A percentile compares a stretch with the other conserved stretches of the same genome.
These are phyloP conservation scores for Eudorina sp. DNA, from an alignment of 139 green algal species.

Conservation along the genomic window DNA sequence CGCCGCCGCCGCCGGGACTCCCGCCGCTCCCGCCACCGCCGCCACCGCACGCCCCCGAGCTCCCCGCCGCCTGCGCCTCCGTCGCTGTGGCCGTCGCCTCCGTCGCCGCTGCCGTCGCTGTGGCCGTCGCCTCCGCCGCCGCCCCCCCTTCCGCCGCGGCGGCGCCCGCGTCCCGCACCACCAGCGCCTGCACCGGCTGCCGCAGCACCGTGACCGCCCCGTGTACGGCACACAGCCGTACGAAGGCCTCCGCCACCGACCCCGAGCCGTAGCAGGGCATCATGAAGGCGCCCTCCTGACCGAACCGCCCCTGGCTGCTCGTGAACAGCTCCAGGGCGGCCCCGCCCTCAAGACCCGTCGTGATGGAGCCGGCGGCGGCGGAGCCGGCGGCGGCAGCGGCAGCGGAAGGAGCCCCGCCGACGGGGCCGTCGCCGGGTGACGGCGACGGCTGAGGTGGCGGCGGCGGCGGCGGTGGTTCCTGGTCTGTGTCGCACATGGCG, in stretches of 20 bases:
- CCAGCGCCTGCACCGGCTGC: slow-evolving; percentile 51
- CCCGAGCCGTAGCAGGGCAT: slow-evolving; percentile 76
- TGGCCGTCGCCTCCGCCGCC: neutral
- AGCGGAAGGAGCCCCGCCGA: neutral
- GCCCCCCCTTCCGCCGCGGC: neutral
- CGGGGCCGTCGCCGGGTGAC: neutral
- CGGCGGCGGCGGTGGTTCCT: slow-evolving; percentile 10
- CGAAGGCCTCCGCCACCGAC: slow-evolving; percentile 74
- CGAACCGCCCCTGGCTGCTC: slow-evolving; percentile 64
- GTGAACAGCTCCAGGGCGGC: slow-evolving; percentile 67
- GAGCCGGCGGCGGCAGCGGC: neutral
- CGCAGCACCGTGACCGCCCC: slow-evolving; percentile 71
- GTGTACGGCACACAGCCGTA: slow-evolving; percentile 62
- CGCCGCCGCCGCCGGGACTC: neutral
- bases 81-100: neutral
- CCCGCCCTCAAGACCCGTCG: neutral
- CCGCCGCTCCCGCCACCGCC: neutral
- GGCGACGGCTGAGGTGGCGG: neutral
- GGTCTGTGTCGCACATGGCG: slow-evolving; percentile 58
- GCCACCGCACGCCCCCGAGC: too few species aligned
- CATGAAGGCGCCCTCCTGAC: slow-evolving; percentile 71
- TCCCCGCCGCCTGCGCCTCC: neutral
- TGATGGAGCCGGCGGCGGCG: neutral
- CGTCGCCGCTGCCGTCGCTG: neutral
- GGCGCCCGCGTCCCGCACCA: slow-evolving; percentile 14